These are phyloP conservation scores for Cladorrhinum sp. DNA, from an alignment of 2,329 filamentous ascomycete genomes.

Conservation along the genomic window DNA sequence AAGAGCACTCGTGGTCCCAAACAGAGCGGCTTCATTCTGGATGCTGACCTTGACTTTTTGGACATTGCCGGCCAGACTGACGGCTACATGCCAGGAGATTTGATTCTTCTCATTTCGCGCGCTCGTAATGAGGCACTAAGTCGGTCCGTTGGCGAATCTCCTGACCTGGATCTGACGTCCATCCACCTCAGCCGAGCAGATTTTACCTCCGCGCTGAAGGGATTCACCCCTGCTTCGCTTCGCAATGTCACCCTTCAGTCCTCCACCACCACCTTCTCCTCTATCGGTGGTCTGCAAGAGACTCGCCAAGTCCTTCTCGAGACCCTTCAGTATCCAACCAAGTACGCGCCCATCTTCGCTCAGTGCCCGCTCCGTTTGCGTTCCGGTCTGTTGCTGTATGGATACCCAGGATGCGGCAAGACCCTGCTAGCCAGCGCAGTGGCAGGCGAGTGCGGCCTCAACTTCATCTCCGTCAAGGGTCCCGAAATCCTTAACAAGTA, in stretches of 20 bases:
- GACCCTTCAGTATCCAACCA: slow-evolving; percentile 94
- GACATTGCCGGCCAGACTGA: slow-evolving; percentile 93
- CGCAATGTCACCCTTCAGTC: slow-evolving; percentile 92
- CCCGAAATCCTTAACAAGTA: slow-evolving; percentile 99
- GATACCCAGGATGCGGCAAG: slow-evolving; percentile 94
- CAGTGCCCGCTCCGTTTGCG: slow-evolving; percentile 92
- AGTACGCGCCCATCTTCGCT: slow-evolving; percentile 95
- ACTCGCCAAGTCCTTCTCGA: slow-evolving; percentile 91
- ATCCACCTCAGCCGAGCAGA: slow-evolving; percentile 66
- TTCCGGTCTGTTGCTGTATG: slow-evolving; percentile 88
- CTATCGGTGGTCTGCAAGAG: slow-evolving; percentile 82
- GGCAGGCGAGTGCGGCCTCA: slow-evolving; percentile 95
- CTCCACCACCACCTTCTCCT: slow-evolving; percentile 86
- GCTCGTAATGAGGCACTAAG: slow-evolving; percentile 92
- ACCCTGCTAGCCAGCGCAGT: slow-evolving; percentile 93
- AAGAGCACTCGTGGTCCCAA: slow-evolving; percentile 29
- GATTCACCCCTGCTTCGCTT: slow-evolving; percentile 91
- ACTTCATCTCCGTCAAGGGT: slow-evolving; percentile 98
- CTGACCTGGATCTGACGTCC: slow-evolving; percentile 40
- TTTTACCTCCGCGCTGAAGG: slow-evolving; percentile 80
- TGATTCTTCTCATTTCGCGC: slow-evolving; percentile 79
- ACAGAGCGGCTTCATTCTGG: slow-evolving; percentile 66
- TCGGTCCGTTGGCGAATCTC: slow-evolving; percentile 60
- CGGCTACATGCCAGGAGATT: slow-evolving; percentile 95
- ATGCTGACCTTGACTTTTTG: slow-evolving; percentile 78